These are phyloP conservation scores for Aspergillus pseudoterreus DNA, from an alignment of 2,329 filamentous ascomycete species.

Conservation along the genomic window DNA sequence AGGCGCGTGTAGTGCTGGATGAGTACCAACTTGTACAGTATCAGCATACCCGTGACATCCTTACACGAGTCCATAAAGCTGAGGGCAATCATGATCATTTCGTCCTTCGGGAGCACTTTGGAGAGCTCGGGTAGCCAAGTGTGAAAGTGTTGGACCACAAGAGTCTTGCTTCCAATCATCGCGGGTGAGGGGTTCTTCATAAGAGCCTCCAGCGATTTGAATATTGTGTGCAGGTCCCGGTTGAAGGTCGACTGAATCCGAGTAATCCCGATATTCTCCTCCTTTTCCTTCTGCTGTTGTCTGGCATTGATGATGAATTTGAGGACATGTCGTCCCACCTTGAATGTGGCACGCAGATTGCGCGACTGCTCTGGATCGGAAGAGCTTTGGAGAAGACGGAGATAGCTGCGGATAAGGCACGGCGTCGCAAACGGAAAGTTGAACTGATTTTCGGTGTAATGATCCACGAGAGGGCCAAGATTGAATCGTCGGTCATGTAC, in stretches of 20 bases:
- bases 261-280: conserved; percentile 80
- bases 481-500: conserved; percentile 94
- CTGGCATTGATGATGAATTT: conserved; percentile 92
- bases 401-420: conserved; percentile 82
- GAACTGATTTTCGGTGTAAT: conserved; percentile 84
- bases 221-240: conserved; percentile 78
- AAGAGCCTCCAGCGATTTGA: conserved; percentile 82
- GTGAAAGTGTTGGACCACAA: conserved; percentile 94
- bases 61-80: conserved; percentile 92
- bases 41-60: conserved; percentile 81
- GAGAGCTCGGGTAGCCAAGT: conserved; percentile 92
- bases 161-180: conserved; percentile 87
- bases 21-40: conserved; percentile 86
- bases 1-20: conserved; percentile 88
- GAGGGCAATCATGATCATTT: conserved; percentile 86
- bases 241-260: conserved; percentile 69
- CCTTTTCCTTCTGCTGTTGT: conserved; percentile 81
- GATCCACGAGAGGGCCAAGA: conserved; percentile 81
- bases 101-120: conserved; percentile 70
- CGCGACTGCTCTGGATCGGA: conserved; percentile 79
- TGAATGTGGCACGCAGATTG: conserved; percentile 85
- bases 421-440: conserved; percentile 90
- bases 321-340: conserved; percentile 87
- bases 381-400: conserved; percentile 75
- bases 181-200: conserved; percentile 85